A percentile compares a stretch with the other conserved stretches of the same genome.
These are phyloP conservation scores for Cordyceps cicadae DNA, from an alignment of 2,329 filamentous ascomycete species.

Conservation along the genomic window DNA sequence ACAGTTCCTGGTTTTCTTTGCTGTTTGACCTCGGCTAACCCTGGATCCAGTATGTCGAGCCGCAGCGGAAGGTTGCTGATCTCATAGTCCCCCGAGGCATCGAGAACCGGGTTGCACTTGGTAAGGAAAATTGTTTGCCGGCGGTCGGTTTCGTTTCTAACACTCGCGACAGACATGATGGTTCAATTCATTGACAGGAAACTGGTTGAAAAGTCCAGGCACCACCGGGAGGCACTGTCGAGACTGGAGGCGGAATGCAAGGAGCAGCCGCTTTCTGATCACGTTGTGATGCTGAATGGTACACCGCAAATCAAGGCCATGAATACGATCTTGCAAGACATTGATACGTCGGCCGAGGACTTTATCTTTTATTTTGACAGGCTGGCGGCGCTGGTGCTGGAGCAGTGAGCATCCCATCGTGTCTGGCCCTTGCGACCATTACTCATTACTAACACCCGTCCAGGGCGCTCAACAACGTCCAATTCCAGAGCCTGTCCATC, in stretches of 20 bases:
- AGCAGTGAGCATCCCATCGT: slow-evolving; percentile 45
- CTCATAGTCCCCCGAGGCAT: slow-evolving; percentile 93
- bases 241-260: slow-evolving; percentile 66
- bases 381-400: slow-evolving; percentile 73
- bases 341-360: slow-evolving; percentile 71
- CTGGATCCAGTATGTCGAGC: slow-evolving; percentile 64
- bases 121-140: slow-evolving; percentile 26
- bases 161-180: slow-evolving; percentile 62
- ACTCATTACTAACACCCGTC: neutral
- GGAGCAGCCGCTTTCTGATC: slow-evolving; percentile 63
- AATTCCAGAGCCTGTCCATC: slow-evolving; percentile 56
- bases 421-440: neutral
- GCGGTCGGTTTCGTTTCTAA: neutral
- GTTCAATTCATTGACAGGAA: slow-evolving; percentile 87
- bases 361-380: slow-evolving; percentile 98
- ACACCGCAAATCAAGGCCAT: slow-evolving; percentile 79
- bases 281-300: slow-evolving; percentile 64
- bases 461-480: slow-evolving; percentile 69
- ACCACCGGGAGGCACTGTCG: slow-evolving; percentile 71
- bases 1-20: slow-evolving; percentile 54
- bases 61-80: slow-evolving; percentile 84
- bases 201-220: slow-evolving; percentile 73
- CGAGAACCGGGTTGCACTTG: slow-evolving; percentile 87
- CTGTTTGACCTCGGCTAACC: slow-evolving; percentile 22
- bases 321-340: slow-evolving; percentile 82